A percentile compares a stretch with the other conserved stretches of the same genome.
Conservation (phyloP, 768 basidiomycete species). For the Pleurotus cornucopiae region DNA sequence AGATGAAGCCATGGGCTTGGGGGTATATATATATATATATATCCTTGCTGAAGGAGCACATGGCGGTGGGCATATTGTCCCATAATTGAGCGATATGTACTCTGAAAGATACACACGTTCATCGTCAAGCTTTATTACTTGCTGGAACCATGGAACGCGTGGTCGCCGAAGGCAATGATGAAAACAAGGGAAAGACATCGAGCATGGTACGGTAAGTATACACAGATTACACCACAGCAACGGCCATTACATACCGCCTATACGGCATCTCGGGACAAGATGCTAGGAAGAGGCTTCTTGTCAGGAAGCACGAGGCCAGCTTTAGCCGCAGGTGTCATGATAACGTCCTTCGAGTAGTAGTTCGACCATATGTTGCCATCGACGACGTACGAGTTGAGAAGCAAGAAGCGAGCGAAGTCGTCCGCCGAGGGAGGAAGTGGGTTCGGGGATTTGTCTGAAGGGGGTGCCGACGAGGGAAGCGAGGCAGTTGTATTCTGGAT, state of each 20-base stretch:
- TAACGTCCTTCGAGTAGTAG: slow-evolving; percentile 37
- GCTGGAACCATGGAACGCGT: too few relatives aligned
- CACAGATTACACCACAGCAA: not conserved
- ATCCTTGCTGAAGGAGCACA: not conserved
- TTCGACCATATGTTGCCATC: slow-evolving; percentile 38
- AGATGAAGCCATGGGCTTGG: not conserved
- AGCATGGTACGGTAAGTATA: not conserved
- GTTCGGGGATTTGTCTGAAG: not conserved
- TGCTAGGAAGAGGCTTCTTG: slow-evolving; percentile 36
- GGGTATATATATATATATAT: not conserved
- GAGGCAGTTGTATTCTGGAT: slow-evolving; percentile 23
- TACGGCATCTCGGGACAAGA: slow-evolving; percentile 31
- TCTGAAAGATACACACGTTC: too few relatives aligned
- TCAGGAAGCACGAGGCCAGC: slow-evolving; percentile 40
- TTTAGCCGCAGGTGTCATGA: slow-evolving; percentile 38
- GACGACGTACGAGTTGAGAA: slow-evolving; percentile 36
- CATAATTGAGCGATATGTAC: too few relatives aligned
- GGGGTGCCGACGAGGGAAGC: slow-evolving; percentile 4
- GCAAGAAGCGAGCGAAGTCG: slow-evolving; percentile 32
- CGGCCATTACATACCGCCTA: not conserved
- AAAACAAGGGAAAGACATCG: not conserved
- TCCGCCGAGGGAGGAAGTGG: slow-evolving; percentile 14
- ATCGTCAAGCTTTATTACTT: too few relatives aligned
- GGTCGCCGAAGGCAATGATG: too few relatives aligned
- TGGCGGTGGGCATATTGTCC: not conserved